Conservation (phyloP, 2,329 filamentous ascomycete genomes). For the Botrytis cinerea region DNA sequence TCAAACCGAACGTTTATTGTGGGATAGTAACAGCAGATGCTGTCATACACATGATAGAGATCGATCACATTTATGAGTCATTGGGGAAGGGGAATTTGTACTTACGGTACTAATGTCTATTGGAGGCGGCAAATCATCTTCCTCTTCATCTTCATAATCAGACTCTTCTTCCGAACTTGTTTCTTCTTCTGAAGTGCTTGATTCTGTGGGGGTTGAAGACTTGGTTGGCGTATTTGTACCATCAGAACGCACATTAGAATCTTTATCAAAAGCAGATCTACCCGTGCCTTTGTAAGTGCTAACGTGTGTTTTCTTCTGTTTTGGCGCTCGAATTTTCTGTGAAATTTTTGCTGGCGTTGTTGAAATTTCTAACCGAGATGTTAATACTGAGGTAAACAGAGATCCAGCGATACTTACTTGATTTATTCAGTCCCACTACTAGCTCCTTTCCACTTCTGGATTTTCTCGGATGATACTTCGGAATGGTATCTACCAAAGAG, state of each 20-base stretch:
- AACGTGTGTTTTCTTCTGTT: constrained; percentile 31
- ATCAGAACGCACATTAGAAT: constrained; percentile 31
- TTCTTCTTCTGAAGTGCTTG: constrained; percentile 41
- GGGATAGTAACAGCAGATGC: not conserved
- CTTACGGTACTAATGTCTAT: constrained; percentile 40
- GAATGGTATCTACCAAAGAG: constrained; percentile 35
- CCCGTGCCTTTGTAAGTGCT: constrained; percentile 39
- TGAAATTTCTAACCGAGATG: constrained; percentile 30
- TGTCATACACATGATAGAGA: not conserved
- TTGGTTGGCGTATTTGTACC: constrained; percentile 24
- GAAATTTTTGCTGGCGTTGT: constrained; percentile 31
- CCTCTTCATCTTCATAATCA: constrained; percentile 41
- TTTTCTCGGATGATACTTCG: constrained; percentile 40
- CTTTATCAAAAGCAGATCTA: constrained; percentile 31
- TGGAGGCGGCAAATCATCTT: constrained; percentile 31
- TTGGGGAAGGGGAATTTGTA: not conserved
- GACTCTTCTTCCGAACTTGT: constrained; percentile 41
- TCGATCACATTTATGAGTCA: not conserved
- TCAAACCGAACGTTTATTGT: not conserved
- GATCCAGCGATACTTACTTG: constrained; percentile 34
- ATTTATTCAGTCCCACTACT: constrained; percentile 37
- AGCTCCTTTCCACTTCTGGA: constrained; percentile 39
- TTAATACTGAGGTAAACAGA: constrained; percentile 19
- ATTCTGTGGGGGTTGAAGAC: constrained; percentile 35
- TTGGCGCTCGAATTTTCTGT: constrained; percentile 35